Percentiles rank a stretch among this genome's conserved stretches.
Conservation (phyloP, 2,329 filamentous ascomycete genomes). For the Cryphonectria parasitica region DNA sequence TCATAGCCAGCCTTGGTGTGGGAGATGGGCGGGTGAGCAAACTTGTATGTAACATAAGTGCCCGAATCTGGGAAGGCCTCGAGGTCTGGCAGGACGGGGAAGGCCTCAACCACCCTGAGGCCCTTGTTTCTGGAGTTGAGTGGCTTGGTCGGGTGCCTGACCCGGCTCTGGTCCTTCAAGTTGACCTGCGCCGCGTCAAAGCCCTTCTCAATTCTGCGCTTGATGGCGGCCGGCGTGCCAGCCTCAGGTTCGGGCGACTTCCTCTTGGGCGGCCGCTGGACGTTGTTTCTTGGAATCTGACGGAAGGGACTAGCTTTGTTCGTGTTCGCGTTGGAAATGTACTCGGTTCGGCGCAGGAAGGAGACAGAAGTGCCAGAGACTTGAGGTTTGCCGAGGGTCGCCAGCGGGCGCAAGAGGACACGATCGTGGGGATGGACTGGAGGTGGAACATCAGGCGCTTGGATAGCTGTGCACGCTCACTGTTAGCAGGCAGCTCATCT, state of each 20-base stretch:
- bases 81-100: slow-evolving; percentile 66
- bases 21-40: slow-evolving; percentile 66
- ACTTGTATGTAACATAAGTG: slow-evolving; percentile 72
- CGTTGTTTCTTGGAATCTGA: slow-evolving; percentile 31
- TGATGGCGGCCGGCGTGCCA: slow-evolving; percentile 68
- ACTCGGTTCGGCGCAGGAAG: slow-evolving; percentile 94
- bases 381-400: slow-evolving; percentile 83
- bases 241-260: slow-evolving; percentile 62
- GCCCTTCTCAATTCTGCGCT: slow-evolving; percentile 67
- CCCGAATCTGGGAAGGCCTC: slow-evolving; percentile 72
- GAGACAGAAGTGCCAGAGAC: slow-evolving; percentile 78
- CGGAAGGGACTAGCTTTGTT: slow-evolving; percentile 27
- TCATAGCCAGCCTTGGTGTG: slow-evolving; percentile 52
- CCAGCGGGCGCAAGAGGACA: slow-evolving; percentile 78
- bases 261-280: slow-evolving; percentile 48
- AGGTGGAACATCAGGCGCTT: slow-evolving; percentile 73
- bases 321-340: slow-evolving; percentile 64
- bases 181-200: slow-evolving; percentile 60
- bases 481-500: slow-evolving; percentile 11
- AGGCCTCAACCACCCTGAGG: slow-evolving; percentile 62
- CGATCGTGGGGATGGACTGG: slow-evolving; percentile 82
- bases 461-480: slow-evolving; percentile 66
- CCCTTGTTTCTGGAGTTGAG: slow-evolving; percentile 40
- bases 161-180: slow-evolving; percentile 56
- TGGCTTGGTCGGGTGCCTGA: slow-evolving; percentile 61